phyloP scores from a whole-genome alignment of 2,329 filamentous ascomycete species.

The Fonsecaea nubica region DNA sequence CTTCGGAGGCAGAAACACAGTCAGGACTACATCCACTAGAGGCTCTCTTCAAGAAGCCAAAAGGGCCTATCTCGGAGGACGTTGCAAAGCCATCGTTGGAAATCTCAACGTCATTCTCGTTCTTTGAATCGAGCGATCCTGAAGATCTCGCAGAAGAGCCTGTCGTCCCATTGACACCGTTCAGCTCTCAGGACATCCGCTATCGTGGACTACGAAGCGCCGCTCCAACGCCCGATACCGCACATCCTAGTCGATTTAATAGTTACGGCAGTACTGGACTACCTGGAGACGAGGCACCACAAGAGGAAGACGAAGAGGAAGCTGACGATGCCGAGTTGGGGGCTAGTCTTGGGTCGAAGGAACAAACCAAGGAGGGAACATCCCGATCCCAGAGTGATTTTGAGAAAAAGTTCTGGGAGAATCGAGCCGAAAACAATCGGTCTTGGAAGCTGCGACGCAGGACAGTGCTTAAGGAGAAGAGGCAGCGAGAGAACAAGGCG shows the following conservation, averaged over 20 bases:
- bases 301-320: slow-evolving; percentile 37
- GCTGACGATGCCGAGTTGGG: slow-evolving; percentile 33
- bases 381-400: slow-evolving; percentile 60
- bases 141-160: slow-evolving; percentile 54
- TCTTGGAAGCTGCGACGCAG: slow-evolving; percentile 62
- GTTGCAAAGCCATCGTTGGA: slow-evolving; percentile 46
- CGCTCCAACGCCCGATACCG: slow-evolving; percentile 93
- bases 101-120: slow-evolving; percentile 72
- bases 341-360: background rate
- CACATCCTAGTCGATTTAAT: slow-evolving; percentile 63
- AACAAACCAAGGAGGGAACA: slow-evolving; percentile 14
- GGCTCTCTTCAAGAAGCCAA: slow-evolving; percentile 82
- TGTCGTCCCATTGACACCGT: slow-evolving; percentile 75
- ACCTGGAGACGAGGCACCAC: slow-evolving; percentile 36
- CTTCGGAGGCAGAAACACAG: slow-evolving; percentile 50
- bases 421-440: slow-evolving; percentile 58
- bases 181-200: slow-evolving; percentile 77
- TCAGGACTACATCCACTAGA: slow-evolving; percentile 82
- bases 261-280: slow-evolving; percentile 36
- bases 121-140: slow-evolving; percentile 69
- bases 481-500: slow-evolving; percentile 64
- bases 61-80: slow-evolving; percentile 49
- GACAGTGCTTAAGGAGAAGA: slow-evolving; percentile 65
- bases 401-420: slow-evolving; percentile 66
- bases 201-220: slow-evolving; percentile 74